Evolutionary conservation across 2,329 filamentous ascomycete species (phyloP), one percentile per base, ranked within the genome.

Genomic region (Samsoniella hepiali): DNA sequence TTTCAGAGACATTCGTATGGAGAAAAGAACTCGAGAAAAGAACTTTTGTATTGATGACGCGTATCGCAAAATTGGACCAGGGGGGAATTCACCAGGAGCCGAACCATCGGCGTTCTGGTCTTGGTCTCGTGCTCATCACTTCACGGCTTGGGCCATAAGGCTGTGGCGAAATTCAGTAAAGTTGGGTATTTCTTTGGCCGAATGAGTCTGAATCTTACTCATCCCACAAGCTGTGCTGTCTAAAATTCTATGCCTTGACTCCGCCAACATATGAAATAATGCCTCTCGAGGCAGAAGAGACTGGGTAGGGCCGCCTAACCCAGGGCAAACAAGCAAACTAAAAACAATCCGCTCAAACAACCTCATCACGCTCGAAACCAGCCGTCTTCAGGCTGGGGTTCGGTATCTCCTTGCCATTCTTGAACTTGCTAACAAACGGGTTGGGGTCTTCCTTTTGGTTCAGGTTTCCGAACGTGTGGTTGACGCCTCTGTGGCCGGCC

Each of bases 391-490:
- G 69, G 54, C 87, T 83, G 1, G 86, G 85, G 4, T 89, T 91
- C 68, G 94, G 91, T 31, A 86, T 84, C 66, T 81, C 80, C 5
- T 79, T 78, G 15, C 80, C 79, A 66, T 92, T 86, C 76, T 90
- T 91, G 80, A 94, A 97, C 69, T 88, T 83, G 75, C 88, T 91
- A 53, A 91, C 89, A 72, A 95, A 99, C 2, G 95, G 95, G 72
- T 99, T 99, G 2, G 94, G 93, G 72, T 99, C 95, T 40, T 88
- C 82, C 59, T 86, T 87, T 73, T 95, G 92, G 69, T 96, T 81
- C 64, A 99, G 81, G 73, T 98, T 98, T 58, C 90, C 88, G 49
- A 99, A 78, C 0, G 95, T 98, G 75, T 99, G 95, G 77, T 99
- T 98, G 69, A 98, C 94, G 72, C 97, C 95, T 40, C 95, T 84